Evolutionary conservation across 2,329 filamentous ascomycete species (phyloP).

Genomic region (Fusarium sp.): DNA sequence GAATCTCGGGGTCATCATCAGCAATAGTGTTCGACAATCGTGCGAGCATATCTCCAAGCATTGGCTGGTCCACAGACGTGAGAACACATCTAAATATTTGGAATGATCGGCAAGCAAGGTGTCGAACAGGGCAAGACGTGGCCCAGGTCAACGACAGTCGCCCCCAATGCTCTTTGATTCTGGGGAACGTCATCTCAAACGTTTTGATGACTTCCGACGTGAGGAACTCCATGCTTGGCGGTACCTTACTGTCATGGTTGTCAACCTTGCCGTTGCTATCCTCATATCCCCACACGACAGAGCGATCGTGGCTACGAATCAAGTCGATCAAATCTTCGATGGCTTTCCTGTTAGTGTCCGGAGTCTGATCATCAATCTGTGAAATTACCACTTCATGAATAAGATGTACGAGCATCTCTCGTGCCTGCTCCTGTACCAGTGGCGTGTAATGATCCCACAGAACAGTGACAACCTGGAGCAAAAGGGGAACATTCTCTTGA

Average conservation of each 20-base stretch:
- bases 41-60: constrained; percentile 97
- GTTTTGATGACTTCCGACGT: constrained; percentile 85
- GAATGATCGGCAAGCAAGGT: constrained; percentile 96
- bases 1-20: constrained; percentile 92
- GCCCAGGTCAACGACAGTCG: constrained; percentile 94
- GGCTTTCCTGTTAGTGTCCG: constrained; percentile 72
- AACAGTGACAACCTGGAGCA: constrained; percentile 92
- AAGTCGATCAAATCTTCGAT: constrained; percentile 91
- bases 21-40: constrained; percentile 96
- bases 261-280: constrained; percentile 87
- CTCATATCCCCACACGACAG: constrained; percentile 94
- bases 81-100: constrained; percentile 96
- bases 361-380: constrained; percentile 77
- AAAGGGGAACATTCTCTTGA: constrained; percentile 82
- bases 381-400: constrained; percentile 95
- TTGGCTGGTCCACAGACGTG: constrained; percentile 88
- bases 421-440: constrained; percentile 94
- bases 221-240: constrained; percentile 87
- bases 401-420: constrained; percentile 97
- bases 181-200: constrained; percentile 86
- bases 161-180: constrained; percentile 91
- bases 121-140: constrained; percentile 93
- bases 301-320: constrained; percentile 84
- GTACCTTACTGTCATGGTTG: constrained; percentile 82
- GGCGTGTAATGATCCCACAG: constrained; percentile 98